Percentiles rank a stretch among this genome's conserved stretches.
Evolutionary conservation across 306 rosid genomes (phyloP).

Genomic region (Quercus berberidifolia): DNA sequence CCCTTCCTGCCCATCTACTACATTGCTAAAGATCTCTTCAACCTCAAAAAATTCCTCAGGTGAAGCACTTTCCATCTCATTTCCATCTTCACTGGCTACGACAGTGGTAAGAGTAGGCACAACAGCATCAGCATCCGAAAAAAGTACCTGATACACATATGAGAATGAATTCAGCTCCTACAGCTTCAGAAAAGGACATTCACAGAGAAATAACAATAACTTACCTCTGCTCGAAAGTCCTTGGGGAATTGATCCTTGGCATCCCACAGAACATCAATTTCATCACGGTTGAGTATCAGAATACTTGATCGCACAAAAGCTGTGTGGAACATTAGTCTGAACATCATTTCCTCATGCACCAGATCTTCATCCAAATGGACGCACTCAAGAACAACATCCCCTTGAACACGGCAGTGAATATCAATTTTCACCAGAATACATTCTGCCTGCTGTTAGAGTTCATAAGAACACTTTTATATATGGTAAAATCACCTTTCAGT

Average conservation of each 20-base stretch:
- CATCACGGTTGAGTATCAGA: slow-evolving; percentile 78
- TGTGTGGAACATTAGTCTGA: slow-evolving; percentile 89
- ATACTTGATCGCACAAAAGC: slow-evolving; percentile 86
- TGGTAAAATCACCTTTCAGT: slow-evolving; percentile 21
- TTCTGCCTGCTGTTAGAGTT: slow-evolving; percentile 77
- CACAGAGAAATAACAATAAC: slow-evolving; percentile 31
- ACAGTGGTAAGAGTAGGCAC: slow-evolving; percentile 68
- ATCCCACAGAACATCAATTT: slow-evolving; percentile 84
- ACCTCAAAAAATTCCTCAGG: slow-evolving; percentile 98
- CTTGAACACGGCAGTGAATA: slow-evolving; percentile 81
- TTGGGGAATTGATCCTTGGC: slow-evolving; percentile 77
- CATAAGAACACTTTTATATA: slow-evolving; percentile 36
- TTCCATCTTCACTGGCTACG: slow-evolving; percentile 53
- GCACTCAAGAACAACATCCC: slow-evolving; percentile 95
- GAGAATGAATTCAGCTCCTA: slow-evolving; percentile 64
- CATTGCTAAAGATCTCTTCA: slow-evolving; percentile 91
- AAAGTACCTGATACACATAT: slow-evolving; percentile 85
- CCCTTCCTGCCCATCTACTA: slow-evolving; percentile 62
- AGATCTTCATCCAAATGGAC: slow-evolving; percentile 75
- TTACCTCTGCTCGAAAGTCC: slow-evolving; percentile 96
- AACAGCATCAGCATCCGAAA: slow-evolving; percentile 88
- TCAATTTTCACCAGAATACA: slow-evolving; percentile 84
- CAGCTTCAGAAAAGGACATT: slow-evolving; percentile 31
- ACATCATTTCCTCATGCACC: slow-evolving; percentile 67
- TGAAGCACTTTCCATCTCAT: slow-evolving; percentile 73